These are phyloP conservation scores for Escovopsis weberi DNA, from an alignment of 2,329 filamentous ascomycete genomes.

Conservation along the genomic window DNA sequence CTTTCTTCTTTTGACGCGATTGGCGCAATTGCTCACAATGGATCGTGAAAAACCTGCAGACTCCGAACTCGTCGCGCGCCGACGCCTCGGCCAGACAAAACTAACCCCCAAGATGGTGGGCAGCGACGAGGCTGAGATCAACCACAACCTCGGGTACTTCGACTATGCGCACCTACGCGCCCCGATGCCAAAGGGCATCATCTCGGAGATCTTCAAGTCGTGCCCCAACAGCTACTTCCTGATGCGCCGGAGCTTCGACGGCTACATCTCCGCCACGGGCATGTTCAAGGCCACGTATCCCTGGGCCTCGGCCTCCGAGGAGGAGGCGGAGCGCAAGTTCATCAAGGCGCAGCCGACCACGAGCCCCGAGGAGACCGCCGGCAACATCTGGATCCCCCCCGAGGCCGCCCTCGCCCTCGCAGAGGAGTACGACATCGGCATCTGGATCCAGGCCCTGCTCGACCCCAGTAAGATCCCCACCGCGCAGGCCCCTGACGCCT, in stretches of 20 bases:
- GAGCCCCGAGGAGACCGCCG: slow-evolving; percentile 82
- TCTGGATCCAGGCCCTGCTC: slow-evolving; percentile 86
- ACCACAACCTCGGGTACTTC: slow-evolving; percentile 65
- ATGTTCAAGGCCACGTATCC: slow-evolving; percentile 90
- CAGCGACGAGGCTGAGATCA: slow-evolving; percentile 57
- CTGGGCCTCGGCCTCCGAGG: slow-evolving; percentile 57
- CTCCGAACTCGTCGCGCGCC: slow-evolving; percentile 61
- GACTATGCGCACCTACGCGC: slow-evolving; percentile 94
- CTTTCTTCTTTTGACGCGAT: background rate
- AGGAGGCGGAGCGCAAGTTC: slow-evolving; percentile 63
- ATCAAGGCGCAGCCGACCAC: slow-evolving; percentile 73
- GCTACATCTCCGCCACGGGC: slow-evolving; percentile 71
- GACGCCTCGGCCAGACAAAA: slow-evolving; percentile 85
- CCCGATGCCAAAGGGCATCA: slow-evolving; percentile 79
- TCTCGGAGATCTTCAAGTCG: slow-evolving; percentile 83
- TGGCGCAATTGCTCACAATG: slow-evolving; percentile 11
- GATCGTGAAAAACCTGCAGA: slow-evolving; percentile 29
- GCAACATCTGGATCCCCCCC: slow-evolving; percentile 91
- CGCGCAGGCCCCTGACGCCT: slow-evolving; percentile 45
- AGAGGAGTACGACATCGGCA: slow-evolving; percentile 69
- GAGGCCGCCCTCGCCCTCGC: slow-evolving; percentile 67
- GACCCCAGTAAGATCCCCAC: slow-evolving; percentile 66
- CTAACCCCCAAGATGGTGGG: slow-evolving; percentile 69
- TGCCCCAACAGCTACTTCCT: slow-evolving; percentile 90
- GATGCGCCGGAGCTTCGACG: slow-evolving; percentile 80